phyloP scores from a whole-genome alignment of 306 rosid species.

The Casuarina glauca region DNA sequence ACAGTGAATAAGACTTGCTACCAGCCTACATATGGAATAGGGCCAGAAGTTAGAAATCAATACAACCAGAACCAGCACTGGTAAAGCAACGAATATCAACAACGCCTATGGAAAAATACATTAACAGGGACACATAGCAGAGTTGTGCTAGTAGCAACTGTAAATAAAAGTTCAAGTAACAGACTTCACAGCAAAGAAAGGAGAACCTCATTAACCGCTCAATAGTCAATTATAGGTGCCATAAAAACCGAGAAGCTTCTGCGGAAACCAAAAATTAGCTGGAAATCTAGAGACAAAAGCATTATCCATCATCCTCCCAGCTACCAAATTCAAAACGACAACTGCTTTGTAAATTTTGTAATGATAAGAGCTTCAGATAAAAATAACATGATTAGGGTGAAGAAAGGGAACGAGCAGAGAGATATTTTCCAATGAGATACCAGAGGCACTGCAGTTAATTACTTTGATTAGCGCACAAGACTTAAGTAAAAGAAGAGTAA shows the following conservation, averaged over 20 bases:
- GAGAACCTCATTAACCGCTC: conserved; percentile 1
- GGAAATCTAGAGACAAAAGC: conserved; percentile 19
- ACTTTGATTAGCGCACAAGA: too few relatives aligned
- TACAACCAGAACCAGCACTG: neutral
- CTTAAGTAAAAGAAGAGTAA: too few relatives aligned
- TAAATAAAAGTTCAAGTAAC: conserved; percentile 19
- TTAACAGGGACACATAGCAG: conserved; percentile 17
- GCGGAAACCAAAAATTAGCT: conserved; percentile 7
- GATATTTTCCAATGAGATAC: neutral
- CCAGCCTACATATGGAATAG: neutral
- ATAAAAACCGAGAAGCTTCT: conserved; percentile 20
- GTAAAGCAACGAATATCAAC: neutral
- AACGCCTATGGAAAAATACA: conserved; percentile 2
- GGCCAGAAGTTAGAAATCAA: neutral
- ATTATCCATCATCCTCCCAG: conserved; percentile 17
- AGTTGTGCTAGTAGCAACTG: conserved; percentile 12
- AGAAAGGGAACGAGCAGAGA: neutral
- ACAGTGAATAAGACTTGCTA: neutral
- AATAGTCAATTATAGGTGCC: conserved; percentile 5
- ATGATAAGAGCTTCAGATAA: neutral
- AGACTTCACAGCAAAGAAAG: neutral
- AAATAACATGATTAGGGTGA: neutral
- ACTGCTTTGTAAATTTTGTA: neutral
- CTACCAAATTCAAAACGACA: conserved; percentile 17
- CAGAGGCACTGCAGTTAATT: too few relatives aligned